Base-by-base conservation (phyloP, 169 alveolate species). In the Babesia ovis region DNA sequence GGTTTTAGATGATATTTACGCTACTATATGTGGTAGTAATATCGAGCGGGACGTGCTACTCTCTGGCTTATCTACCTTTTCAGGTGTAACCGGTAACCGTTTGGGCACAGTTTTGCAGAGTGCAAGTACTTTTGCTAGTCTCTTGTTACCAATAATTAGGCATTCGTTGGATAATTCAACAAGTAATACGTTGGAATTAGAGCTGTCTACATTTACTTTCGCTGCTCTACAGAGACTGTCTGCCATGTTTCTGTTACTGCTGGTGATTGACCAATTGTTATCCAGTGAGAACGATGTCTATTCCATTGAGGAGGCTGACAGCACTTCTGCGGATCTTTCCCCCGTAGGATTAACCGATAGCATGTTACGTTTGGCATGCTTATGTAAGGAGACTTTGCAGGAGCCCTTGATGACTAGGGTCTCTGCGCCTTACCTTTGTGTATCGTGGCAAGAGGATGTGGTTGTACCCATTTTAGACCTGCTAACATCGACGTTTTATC, bases 1-100 rank as follows among this genome's bases (percentile, higher is more conserved):
- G 16, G 57, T 67, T 9, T 42, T 77, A 20, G 86, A 77, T 34
- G 45, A 41, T 3, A 31, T 54, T 18, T 77, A 77, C 41, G 71
- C 27, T n/a, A 11, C 29, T 41, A 29, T 32, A 18, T 64, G 27
- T 22, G 59, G 62, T 3, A 27, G 48, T 22, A n/a, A n/a, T 12
- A 34, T 53, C 37, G n/a, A 23, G 22, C 16, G 42, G 39, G 67
- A 68, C 12, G 32, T 22, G 23, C 37, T 46, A 41, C 39, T 55
- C 27, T 5, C 42, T n/a, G 72, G 37, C 1, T 48, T 70, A 14
- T 37, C 61, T 0, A 37, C 35, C 39, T 3, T 70, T 22, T 25
- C 45, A 6, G 25, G 3, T 5, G 16, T 16, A 2, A 25, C 29
- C 8, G 18, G 12, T 35, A 32, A 41, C 60, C 27, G 57, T 25